Percentiles rank a stretch among this genome's conserved stretches.
These are phyloP conservation scores for Thermomyces lanuginosus DNA, from an alignment of 2,329 filamentous ascomycete genomes.

Conservation along the genomic window DNA sequence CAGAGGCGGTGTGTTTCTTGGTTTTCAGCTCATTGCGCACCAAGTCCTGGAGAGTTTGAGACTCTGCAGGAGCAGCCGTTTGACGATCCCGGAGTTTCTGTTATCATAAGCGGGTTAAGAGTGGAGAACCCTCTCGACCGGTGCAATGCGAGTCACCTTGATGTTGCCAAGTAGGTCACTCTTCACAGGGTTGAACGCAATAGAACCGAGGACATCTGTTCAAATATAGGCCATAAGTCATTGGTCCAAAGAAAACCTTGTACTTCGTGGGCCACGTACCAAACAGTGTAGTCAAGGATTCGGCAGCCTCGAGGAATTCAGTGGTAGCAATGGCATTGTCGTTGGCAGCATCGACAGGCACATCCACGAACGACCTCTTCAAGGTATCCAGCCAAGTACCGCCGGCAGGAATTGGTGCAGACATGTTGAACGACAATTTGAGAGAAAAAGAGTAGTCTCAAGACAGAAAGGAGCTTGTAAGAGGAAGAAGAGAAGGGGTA, in stretches of 20 bases:
- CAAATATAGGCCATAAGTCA: constrained; percentile 1
- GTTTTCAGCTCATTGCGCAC: constrained; percentile 73
- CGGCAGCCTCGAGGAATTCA: constrained; percentile 80
- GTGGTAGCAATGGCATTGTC: constrained; percentile 65
- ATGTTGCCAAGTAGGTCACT: constrained; percentile 81
- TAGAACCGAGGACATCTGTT: constrained; percentile 43
- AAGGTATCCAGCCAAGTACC: constrained; percentile 75
- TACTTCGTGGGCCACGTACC: constrained; percentile 34
- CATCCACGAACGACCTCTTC: constrained; percentile 68
- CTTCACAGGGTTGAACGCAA: constrained; percentile 82
- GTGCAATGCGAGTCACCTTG: constrained; percentile 42
- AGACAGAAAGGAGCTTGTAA: constrained; percentile 4
- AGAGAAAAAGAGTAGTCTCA: constrained; percentile 3
- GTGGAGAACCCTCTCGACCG: constrained; percentile 2
- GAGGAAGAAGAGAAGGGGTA: constrained; percentile 3
- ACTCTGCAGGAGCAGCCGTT: constrained; percentile 59
- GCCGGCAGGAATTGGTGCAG: constrained; percentile 40
- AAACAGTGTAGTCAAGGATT: constrained; percentile 74
- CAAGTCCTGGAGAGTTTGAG: constrained; percentile 71
- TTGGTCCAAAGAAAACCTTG: background rate
- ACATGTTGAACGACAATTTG: constrained; percentile 31
- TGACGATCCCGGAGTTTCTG: constrained; percentile 83
- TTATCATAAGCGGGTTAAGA: constrained; percentile 1
- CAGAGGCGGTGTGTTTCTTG: constrained; percentile 75
- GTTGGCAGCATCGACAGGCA: constrained; percentile 56